A percentile compares a stretch with the other conserved stretches of the same genome.
These are phyloP conservation scores for Puccinia triticina DNA, from an alignment of 1,284 basidiomycete genomes.

Conservation along the genomic window DNA sequence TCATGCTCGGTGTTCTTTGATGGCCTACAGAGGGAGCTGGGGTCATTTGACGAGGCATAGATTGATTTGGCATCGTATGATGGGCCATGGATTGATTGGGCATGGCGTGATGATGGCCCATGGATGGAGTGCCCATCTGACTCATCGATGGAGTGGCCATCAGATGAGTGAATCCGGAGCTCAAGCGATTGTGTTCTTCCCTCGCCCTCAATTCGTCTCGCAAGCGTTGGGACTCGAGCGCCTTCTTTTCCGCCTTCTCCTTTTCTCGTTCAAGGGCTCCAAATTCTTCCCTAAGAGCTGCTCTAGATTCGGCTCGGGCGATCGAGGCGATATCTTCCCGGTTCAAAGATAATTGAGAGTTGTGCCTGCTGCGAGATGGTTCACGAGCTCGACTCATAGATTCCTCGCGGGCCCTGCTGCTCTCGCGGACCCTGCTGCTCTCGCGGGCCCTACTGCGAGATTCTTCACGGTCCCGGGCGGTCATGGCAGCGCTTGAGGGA, in stretches of 20 bases:
- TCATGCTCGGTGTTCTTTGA: slow-evolving; percentile 42
- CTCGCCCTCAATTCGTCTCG: slow-evolving; percentile 33
- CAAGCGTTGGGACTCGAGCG: slow-evolving; percentile 5
- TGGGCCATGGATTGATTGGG: slow-evolving; percentile 14
- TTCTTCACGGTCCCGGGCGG: background rate
- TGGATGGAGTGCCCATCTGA: slow-evolving; percentile 29
- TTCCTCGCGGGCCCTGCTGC: background rate
- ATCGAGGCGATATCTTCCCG: slow-evolving; percentile 21
- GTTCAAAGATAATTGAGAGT: slow-evolving; percentile 12
- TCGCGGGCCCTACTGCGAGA: slow-evolving; percentile 2
- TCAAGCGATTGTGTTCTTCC: slow-evolving; percentile 23
- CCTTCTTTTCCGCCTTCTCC: slow-evolving; percentile 21
- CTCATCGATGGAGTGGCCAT: slow-evolving; percentile 35
- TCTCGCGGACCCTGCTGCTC: background rate
- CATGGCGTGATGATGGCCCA: slow-evolving; percentile 9
- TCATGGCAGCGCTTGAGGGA: slow-evolving; percentile 13
- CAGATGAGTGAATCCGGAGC: slow-evolving; percentile 19
- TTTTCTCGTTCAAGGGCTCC: slow-evolving; percentile 12
- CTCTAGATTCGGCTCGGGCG: slow-evolving; percentile 34
- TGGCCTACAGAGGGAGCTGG: slow-evolving; percentile 20
- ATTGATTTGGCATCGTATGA: slow-evolving; percentile 4
- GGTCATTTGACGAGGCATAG: background rate
- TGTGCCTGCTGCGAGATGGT: slow-evolving; percentile 23
- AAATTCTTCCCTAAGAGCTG: slow-evolving; percentile 27
- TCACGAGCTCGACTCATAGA: slow-evolving; percentile 16